A percentile compares a stretch with the other conserved stretches of the same genome.
Conservation (phyloP, 2,329 filamentous ascomycete species). For the Onygenales sp. region DNA sequence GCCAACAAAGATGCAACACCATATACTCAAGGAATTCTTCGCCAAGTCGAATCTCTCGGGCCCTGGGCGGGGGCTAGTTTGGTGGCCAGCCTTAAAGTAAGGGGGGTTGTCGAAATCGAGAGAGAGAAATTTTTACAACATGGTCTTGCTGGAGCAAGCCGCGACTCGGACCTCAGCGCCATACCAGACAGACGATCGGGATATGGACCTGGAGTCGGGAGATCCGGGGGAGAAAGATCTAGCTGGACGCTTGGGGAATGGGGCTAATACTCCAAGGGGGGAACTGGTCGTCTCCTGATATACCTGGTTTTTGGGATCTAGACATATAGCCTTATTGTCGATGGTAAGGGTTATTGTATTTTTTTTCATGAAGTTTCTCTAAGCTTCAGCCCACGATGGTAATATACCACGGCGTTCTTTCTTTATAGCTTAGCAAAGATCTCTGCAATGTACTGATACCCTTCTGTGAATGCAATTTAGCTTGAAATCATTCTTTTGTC, state of each 20-base stretch:
- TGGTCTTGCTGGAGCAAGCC: constrained; percentile 37
- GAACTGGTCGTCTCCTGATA: too few species aligned
- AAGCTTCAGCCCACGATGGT: not conserved
- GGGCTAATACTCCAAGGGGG: constrained; percentile 15
- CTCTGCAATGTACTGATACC: not conserved
- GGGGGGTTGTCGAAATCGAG: constrained; percentile 55
- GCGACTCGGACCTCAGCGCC: constrained; percentile 28
- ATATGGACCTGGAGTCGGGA: constrained; percentile 16
- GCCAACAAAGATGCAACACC: constrained; percentile 26
- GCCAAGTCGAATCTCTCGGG: constrained; percentile 52
- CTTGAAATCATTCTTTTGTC: not conserved
- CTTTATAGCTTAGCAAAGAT: not conserved
- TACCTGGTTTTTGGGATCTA: not conserved
- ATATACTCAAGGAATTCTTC: constrained; percentile 26
- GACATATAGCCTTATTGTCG: not conserved
- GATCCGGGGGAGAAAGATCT: constrained; percentile 34
- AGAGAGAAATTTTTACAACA: constrained; percentile 51
- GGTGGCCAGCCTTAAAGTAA: constrained; percentile 48
- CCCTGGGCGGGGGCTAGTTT: constrained; percentile 58
- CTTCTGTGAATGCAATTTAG: not conserved
- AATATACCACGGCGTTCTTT: not conserved
- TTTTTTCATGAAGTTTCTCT: not conserved
- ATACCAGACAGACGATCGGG: constrained; percentile 31
- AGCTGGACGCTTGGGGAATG: constrained; percentile 41
- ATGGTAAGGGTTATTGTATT: not conserved